A percentile compares a stretch with the other conserved stretches of the same genome.
Conservation (phyloP, 495 filamentous ascomycete species). For the Physcia stellaris region DNA sequence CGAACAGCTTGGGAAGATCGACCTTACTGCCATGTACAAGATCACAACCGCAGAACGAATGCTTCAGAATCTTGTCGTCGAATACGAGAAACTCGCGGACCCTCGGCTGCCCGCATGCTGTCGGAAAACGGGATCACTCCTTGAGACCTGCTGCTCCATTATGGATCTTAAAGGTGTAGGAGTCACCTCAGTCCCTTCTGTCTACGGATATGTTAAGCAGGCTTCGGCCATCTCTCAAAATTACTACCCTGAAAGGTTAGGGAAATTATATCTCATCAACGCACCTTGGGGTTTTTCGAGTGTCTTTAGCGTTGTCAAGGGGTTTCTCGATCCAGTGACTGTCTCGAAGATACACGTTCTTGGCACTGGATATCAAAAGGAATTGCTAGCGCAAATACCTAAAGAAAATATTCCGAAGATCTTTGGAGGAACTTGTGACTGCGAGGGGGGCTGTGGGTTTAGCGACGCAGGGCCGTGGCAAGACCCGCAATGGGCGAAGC, state of each 20-base stretch:
- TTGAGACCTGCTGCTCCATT: slow-evolving; percentile 95
- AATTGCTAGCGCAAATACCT: slow-evolving; percentile 73
- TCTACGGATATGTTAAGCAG: slow-evolving; percentile 58
- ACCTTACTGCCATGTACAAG: slow-evolving; percentile 78
- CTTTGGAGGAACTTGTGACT: slow-evolving; percentile 77
- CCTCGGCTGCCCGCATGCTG: slow-evolving; percentile 91
- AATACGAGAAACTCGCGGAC: slow-evolving; percentile 92
- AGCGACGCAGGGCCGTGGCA: slow-evolving; percentile 86
- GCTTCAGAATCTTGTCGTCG: slow-evolving; percentile 86
- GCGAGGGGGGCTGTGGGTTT: slow-evolving; percentile 69
- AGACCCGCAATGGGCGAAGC: slow-evolving; percentile 56
- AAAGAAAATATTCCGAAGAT: slow-evolving; percentile 77
- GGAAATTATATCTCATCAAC: slow-evolving; percentile 90
- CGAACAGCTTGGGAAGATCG: slow-evolving; percentile 88
- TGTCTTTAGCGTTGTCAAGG: slow-evolving; percentile 75
- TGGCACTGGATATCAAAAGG: slow-evolving; percentile 64
- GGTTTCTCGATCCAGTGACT: slow-evolving; percentile 90
- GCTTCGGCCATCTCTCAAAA: slow-evolving; percentile 66
- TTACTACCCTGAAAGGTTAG: slow-evolving; percentile 94
- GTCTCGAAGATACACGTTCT: slow-evolving; percentile 92
- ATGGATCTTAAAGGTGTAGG: slow-evolving; percentile 95
- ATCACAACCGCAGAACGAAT: slow-evolving; percentile 89
- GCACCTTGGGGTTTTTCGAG: slow-evolving; percentile 84
- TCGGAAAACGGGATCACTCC: slow-evolving; percentile 73
- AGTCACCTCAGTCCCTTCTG: slow-evolving; percentile 59